Evolutionary conservation across 495 filamentous ascomycete species (phyloP).

Genomic region (Neurospora intermedia): DNA sequence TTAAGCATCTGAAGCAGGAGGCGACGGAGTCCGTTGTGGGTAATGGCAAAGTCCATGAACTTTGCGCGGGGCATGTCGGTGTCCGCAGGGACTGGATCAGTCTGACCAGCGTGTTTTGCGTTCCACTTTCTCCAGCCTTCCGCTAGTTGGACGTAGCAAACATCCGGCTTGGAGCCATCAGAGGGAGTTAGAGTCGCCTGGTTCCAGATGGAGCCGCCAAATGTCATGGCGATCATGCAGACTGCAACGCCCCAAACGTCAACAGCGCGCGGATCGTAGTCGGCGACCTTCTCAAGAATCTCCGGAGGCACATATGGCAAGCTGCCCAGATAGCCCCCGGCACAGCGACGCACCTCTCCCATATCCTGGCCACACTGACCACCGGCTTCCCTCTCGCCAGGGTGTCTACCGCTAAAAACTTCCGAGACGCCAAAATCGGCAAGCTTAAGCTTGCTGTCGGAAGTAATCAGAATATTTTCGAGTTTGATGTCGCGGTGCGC

Average conservation of each 20-base stretch:
- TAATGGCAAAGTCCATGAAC: constrained; percentile 38
- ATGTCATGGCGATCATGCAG: constrained; percentile 58
- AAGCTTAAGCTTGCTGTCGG: constrained; percentile 63
- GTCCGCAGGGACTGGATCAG: constrained; percentile 36
- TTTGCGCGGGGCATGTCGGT: constrained; percentile 40
- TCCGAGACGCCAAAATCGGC: constrained; percentile 73
- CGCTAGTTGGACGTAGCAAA: constrained; percentile 47
- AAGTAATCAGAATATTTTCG: constrained; percentile 63
- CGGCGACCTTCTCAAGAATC: constrained; percentile 49
- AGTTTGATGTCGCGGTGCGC: constrained; percentile 77
- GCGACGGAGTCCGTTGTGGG: constrained; percentile 45
- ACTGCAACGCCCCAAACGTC: constrained; percentile 75
- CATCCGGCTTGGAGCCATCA: constrained; percentile 9
- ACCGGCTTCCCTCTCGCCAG: constrained; percentile 51
- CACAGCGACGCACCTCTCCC: constrained; percentile 52
- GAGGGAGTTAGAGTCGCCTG: constrained; percentile 27
- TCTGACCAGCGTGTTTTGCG: constrained; percentile 34
- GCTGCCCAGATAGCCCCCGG: constrained; percentile 65
- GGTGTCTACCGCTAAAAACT: constrained; percentile 65
- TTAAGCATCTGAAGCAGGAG: constrained; percentile 69
- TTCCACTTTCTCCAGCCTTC: constrained; percentile 54
- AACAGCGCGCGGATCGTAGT: constrained; percentile 64
- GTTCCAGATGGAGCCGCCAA: constrained; percentile 54
- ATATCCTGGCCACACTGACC: constrained; percentile 57
- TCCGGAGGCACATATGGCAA: constrained; percentile 71